Evolutionary conservation across 768 basidiomycete species (phyloP).

Genomic region (Phaeolepiota aurea): DNA sequence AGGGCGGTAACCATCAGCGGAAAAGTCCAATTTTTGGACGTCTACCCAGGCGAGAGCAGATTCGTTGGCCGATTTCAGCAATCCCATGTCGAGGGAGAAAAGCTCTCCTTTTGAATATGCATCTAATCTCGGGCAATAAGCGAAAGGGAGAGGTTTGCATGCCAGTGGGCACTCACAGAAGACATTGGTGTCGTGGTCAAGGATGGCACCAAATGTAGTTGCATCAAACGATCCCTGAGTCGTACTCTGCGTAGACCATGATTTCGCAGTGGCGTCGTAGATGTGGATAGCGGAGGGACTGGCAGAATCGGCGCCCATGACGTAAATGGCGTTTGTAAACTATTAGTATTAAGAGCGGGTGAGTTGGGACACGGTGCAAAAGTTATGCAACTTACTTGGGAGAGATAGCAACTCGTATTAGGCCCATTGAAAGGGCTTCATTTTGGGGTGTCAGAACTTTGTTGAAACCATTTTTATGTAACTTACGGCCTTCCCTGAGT

Average conservation of each 20-base stretch:
- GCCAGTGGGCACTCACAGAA: constrained; percentile 62
- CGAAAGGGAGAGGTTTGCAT: no score
- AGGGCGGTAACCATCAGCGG: constrained; percentile 39
- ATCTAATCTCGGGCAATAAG: constrained; percentile 46
- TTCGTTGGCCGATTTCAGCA: constrained; percentile 51
- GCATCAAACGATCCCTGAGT: constrained; percentile 46
- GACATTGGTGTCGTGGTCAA: constrained; percentile 93
- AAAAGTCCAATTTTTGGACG: constrained; percentile 37
- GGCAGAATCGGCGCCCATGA: constrained; percentile 67
- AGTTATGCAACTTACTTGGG: constrained; percentile 34
- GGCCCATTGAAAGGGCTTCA: constrained; percentile 55
- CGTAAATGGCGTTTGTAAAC: constrained; percentile 83
- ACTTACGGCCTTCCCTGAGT: constrained; percentile 71
- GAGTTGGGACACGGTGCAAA: neutral
- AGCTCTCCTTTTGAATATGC: constrained; percentile 59
- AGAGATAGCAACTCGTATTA: constrained; percentile 65
- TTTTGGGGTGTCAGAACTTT: constrained; percentile 2
- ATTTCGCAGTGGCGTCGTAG: constrained; percentile 61
- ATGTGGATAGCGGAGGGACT: constrained; percentile 71
- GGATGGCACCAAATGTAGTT: constrained; percentile 56
- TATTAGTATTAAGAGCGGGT: constrained; percentile 17
- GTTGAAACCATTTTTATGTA: no score
- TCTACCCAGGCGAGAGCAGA: constrained; percentile 56
- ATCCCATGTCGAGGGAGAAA: constrained; percentile 63
- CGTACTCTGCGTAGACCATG: constrained; percentile 67